Evolutionary conservation across 352 stramenopile genomes (phyloP).

Genomic region (Phytopythium delawarense): DNA sequence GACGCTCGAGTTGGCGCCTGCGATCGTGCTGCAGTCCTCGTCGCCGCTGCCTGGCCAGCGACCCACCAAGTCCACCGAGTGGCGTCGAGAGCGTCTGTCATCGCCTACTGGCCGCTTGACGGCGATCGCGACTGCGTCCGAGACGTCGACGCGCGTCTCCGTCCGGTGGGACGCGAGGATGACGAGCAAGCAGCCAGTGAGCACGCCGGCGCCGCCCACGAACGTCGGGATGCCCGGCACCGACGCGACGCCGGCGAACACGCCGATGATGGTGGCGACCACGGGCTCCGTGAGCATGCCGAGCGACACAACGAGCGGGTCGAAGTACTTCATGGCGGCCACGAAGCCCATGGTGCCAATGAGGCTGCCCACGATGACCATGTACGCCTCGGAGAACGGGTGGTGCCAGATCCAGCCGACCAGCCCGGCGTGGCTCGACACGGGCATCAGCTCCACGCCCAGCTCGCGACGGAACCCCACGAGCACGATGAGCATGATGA

Average conservation of each 20-base stretch:
- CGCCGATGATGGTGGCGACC: conserved; percentile 40
- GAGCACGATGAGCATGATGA: conserved; percentile 7
- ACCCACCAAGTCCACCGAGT: conserved; percentile 1
- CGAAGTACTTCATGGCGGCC: conserved; percentile 51
- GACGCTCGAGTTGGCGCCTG: neutral
- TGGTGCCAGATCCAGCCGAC: conserved; percentile 45
- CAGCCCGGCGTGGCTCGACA: conserved; percentile 18
- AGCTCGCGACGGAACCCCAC: neutral
- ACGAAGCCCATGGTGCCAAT: conserved; percentile 57
- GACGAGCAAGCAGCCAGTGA: conserved; percentile 40
- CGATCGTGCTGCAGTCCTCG: neutral
- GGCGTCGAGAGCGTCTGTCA: neutral
- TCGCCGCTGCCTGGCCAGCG: neutral
- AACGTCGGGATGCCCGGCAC: conserved; percentile 34
- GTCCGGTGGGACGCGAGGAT: conserved; percentile 31
- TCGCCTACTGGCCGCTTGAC: neutral
- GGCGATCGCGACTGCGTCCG: conserved; percentile 13
- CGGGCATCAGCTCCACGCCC: neutral
- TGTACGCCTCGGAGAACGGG: conserved; percentile 37
- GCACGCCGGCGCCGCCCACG: conserved; percentile 30
- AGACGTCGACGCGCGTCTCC: conserved; percentile 33
- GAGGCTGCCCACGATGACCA: conserved; percentile 42
- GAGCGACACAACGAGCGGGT: conserved; percentile 52
- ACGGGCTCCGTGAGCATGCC: conserved; percentile 52
- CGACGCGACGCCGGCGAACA: conserved; percentile 33